Evolutionary conservation across 768 basidiomycete genomes (phyloP).

Genomic region (Mycena belliarum): DNA sequence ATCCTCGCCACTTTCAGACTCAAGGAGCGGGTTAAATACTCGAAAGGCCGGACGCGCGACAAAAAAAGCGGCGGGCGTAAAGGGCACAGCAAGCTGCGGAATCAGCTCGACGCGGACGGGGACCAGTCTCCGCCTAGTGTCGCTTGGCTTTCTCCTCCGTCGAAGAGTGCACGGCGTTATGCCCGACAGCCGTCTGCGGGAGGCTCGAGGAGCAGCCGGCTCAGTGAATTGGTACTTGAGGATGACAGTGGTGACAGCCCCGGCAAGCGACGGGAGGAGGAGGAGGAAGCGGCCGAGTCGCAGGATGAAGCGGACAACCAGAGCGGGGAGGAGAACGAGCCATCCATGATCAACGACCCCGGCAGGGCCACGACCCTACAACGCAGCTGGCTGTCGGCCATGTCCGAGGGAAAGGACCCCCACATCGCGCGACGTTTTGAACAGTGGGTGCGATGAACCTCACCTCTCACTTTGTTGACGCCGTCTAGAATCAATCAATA

Average conservation of each 20-base stretch:
- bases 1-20: conserved; percentile 77
- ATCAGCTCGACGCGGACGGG: conserved; percentile 23
- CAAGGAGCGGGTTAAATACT: conserved; percentile 65
- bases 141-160: conserved; percentile 57
- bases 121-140: conserved; percentile 27
- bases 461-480: not conserved
- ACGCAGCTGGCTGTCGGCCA: conserved; percentile 85
- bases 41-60: conserved; percentile 40
- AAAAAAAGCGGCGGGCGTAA: conserved; percentile 22
- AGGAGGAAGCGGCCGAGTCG: conserved; percentile 28
- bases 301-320: conserved; percentile 44
- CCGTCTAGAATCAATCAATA: conserved; percentile 81
- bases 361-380: conserved; percentile 78
- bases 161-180: conserved; percentile 50
- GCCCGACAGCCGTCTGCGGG: conserved; percentile 46
- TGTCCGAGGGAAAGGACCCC: conserved; percentile 81
- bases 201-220: conserved; percentile 44
- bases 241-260: conserved; percentile 32
- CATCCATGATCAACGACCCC: conserved; percentile 81
- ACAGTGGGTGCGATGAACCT: conserved; percentile 47
- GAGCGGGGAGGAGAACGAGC: conserved; percentile 44
- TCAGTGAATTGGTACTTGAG: conserved; percentile 41
- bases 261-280: conserved; percentile 19
- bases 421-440: conserved; percentile 74
- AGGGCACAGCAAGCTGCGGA: conserved; percentile 24